A percentile compares a stretch with the other conserved stretches of the same genome.
These are phyloP conservation scores for Periconia sp. DNA, from an alignment of 2,329 filamentous ascomycete genomes.

Conservation along the genomic window DNA sequence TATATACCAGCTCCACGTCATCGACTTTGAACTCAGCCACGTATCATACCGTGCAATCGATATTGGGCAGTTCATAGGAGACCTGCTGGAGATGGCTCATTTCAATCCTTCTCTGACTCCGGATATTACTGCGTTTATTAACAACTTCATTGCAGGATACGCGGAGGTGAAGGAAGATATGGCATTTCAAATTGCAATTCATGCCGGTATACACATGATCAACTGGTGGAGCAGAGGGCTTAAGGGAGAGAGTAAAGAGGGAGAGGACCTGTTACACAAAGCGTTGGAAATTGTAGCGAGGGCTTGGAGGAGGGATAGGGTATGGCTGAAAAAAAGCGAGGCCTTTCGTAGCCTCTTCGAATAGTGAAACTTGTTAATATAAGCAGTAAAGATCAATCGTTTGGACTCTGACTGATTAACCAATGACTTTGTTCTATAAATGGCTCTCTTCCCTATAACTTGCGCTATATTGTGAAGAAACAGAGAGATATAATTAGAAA, in stretches of 20 bases:
- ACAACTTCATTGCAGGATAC: not conserved
- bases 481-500: not conserved
- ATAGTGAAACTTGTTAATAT: not conserved
- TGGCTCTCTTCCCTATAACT: not conserved
- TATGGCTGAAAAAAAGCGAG: not conserved
- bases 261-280: not conserved
- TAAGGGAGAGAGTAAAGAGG: not conserved
- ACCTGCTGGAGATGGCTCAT: slow-evolving; percentile 5
- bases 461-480: not conserved
- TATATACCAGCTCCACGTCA: slow-evolving; percentile 2
- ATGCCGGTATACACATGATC: slow-evolving; percentile 6
- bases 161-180: slow-evolving; percentile 2
- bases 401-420: too few relatives aligned
- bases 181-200: slow-evolving; percentile 3
- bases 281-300: slow-evolving; percentile 3
- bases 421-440: not conserved
- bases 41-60: slow-evolving; percentile 2
- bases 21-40: slow-evolving; percentile 12
- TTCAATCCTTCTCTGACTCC: not conserved
- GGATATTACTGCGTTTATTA: not conserved
- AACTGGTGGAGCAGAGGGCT: slow-evolving; percentile 9
- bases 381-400: too few relatives aligned
- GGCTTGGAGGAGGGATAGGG: slow-evolving; percentile 5
- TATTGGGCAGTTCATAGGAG: slow-evolving; percentile 8
- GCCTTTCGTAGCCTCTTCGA: not conserved